Conservation (phyloP, 2,329 filamentous ascomycete species). For the Ustulina deusta region DNA sequence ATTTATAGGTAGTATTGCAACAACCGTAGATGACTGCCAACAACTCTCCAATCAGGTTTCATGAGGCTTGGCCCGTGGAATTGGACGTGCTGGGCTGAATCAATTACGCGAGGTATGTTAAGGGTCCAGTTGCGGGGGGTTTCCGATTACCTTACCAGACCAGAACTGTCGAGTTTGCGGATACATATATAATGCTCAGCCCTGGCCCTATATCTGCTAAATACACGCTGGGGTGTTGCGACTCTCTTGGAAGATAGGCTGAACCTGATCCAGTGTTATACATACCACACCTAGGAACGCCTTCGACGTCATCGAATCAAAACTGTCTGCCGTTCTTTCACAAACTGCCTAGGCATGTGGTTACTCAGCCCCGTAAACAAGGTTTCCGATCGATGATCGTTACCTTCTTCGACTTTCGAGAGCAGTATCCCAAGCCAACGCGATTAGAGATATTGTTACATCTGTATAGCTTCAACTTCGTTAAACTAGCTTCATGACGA, state of each 20-base stretch:
- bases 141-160: constrained; percentile 4
- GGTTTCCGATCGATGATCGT: constrained; percentile 40
- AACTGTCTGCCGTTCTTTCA: constrained; percentile 5
- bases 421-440: constrained; percentile 11
- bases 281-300: constrained; percentile 17
- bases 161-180: neutral
- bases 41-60: constrained; percentile 17
- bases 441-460: constrained; percentile 24
- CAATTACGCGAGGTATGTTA: constrained; percentile 3
- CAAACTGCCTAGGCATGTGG: constrained; percentile 10
- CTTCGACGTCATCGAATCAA: constrained; percentile 43
- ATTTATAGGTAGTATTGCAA: constrained; percentile 26
- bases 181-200: constrained; percentile 17
- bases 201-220: constrained; percentile 27
- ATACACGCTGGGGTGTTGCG: constrained; percentile 22
- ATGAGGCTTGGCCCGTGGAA: constrained; percentile 12
- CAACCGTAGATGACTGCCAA: neutral
- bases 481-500: constrained; percentile 27
- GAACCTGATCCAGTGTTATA: constrained; percentile 17
- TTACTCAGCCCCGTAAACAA: constrained; percentile 23
- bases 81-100: constrained; percentile 24
- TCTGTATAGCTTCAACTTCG: constrained; percentile 30
- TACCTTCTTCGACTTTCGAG: constrained; percentile 34
- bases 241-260: constrained; percentile 11
- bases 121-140: constrained; percentile 23